phyloP scores from a whole-genome alignment of 768 basidiomycete species.

The Auriculariales sp. region DNA sequence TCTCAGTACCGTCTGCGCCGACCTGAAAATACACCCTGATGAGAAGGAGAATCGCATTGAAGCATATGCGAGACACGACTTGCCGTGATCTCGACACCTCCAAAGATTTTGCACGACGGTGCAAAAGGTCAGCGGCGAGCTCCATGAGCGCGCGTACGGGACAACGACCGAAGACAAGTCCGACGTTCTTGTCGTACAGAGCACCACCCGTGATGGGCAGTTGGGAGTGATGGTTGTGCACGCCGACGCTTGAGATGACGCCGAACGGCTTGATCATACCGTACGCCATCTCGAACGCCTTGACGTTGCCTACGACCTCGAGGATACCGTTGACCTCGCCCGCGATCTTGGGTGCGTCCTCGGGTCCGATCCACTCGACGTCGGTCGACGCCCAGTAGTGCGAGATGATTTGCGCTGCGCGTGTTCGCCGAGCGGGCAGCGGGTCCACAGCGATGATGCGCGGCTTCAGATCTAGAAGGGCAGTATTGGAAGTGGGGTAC shows the following conservation, averaged over 20 bases:
- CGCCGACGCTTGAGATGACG: conserved; percentile 51
- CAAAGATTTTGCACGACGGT: too few relatives aligned
- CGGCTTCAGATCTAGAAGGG: conserved; percentile 23
- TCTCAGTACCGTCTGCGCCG: conserved; percentile 30
- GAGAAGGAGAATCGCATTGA: too few relatives aligned
- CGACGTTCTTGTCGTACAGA: conserved; percentile 65
- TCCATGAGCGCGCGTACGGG: conserved; percentile 70
- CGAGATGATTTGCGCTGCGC: neutral
- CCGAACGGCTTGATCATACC: conserved; percentile 65
- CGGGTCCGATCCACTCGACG: conserved; percentile 2
- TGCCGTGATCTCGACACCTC: too few relatives aligned
- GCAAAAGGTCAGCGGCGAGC: conserved; percentile 47
- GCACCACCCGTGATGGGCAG: conserved; percentile 27
- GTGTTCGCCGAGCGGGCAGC: neutral
- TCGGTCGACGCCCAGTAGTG: neutral
- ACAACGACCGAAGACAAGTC: conserved; percentile 68
- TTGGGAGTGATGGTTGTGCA: conserved; percentile 7
- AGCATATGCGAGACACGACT: too few relatives aligned
- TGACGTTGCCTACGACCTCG: conserved; percentile 59
- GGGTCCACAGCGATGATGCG: conserved; percentile 54
- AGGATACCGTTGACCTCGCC: conserved; percentile 48
- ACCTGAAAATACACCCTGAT: too few relatives aligned
- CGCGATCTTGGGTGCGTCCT: conserved; percentile 1
- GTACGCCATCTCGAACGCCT: conserved; percentile 49
- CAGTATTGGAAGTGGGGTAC: conserved; percentile 26